These are phyloP conservation scores for Vinca major DNA, from an alignment of 305 asterid species.

Conservation along the genomic window DNA sequence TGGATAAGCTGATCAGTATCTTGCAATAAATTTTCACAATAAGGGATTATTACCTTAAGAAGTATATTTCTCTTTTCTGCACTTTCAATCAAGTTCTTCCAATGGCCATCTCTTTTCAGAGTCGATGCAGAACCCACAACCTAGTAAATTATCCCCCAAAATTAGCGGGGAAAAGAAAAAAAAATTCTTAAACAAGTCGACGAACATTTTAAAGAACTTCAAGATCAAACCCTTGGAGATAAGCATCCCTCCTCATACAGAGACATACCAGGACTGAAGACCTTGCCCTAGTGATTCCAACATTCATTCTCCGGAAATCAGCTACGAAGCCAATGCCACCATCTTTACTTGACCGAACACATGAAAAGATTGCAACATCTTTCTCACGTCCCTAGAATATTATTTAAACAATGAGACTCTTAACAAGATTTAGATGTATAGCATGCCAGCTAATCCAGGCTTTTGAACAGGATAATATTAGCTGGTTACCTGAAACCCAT, in stretches of 20 bases:
- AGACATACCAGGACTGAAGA: slow-evolving; percentile 81
- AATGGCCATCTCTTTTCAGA: slow-evolving; percentile 63
- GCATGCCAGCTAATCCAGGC: not conserved
- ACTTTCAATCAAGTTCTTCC: slow-evolving; percentile 77
- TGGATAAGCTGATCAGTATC: not conserved
- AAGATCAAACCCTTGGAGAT: slow-evolving; percentile 7
- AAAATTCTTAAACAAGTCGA: slow-evolving; percentile 10
- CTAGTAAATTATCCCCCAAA: slow-evolving; percentile 23
- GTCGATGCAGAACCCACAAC: slow-evolving; percentile 96
- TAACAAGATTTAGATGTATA: not conserved
- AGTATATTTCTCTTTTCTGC: slow-evolving; percentile 67
- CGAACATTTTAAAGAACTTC: slow-evolving; percentile 4
- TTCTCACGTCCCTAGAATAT: slow-evolving; percentile 82
- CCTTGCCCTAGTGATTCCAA: slow-evolving; percentile 94
- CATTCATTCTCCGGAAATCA: slow-evolving; percentile 97
- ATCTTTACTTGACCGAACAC: slow-evolving; percentile 76
- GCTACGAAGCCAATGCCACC: slow-evolving; percentile 77
- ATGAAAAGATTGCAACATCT: slow-evolving; percentile 92
- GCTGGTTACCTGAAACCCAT: slow-evolving; percentile 80
- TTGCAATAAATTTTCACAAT: not conserved
- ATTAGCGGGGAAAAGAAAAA: not conserved
- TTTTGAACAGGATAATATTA: not conserved
- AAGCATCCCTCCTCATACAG: slow-evolving; percentile 1
- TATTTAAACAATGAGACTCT: slow-evolving; percentile 4
- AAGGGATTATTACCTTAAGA: slow-evolving; percentile 47